Conservation (phyloP, 257 asterid genomes). For the Solanum microdontum region DNA sequence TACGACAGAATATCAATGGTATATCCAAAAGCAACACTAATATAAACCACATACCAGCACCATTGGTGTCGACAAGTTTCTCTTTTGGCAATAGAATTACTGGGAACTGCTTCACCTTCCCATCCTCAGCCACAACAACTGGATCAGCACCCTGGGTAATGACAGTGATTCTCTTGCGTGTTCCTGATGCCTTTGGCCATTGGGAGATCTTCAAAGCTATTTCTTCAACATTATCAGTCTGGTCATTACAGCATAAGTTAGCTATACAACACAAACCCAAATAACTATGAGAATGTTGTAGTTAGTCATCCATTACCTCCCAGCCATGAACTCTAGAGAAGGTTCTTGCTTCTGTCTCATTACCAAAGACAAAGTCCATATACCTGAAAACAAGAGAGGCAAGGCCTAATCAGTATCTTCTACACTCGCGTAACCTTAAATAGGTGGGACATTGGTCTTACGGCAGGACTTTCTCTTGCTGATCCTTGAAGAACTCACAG, state of each 20-base stretch:
- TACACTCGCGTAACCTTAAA: background rate
- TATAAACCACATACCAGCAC: slow-evolving; percentile 29
- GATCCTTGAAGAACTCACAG: slow-evolving; percentile 91
- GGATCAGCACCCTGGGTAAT: slow-evolving; percentile 97
- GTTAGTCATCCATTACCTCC: slow-evolving; percentile 54
- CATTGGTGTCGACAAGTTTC: slow-evolving; percentile 94
- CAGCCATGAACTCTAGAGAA: slow-evolving; percentile 93
- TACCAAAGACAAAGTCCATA: slow-evolving; percentile 74
- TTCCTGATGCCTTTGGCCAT: slow-evolving; percentile 83
- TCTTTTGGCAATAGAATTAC: slow-evolving; percentile 71
- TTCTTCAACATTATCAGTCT: slow-evolving; percentile 87
- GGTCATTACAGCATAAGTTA: slow-evolving; percentile 10
- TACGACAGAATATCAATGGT: background rate
- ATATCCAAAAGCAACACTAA: background rate
- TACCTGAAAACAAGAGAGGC: slow-evolving; percentile 39
- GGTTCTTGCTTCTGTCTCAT: slow-evolving; percentile 89
- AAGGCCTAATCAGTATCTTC: slow-evolving; percentile 3
- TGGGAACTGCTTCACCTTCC: slow-evolving; percentile 69
- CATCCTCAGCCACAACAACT: slow-evolving; percentile 86
- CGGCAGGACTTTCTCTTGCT: slow-evolving; percentile 65
- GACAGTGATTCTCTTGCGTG: slow-evolving; percentile 73
- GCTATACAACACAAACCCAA: background rate
- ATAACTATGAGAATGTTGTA: background rate
- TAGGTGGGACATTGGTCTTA: slow-evolving; percentile 23
- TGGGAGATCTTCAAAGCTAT: slow-evolving; percentile 84